Evolutionary conservation across 371 early-diverging fungal species (phyloP).

Genomic region (Choanephora cucurbitarum): DNA sequence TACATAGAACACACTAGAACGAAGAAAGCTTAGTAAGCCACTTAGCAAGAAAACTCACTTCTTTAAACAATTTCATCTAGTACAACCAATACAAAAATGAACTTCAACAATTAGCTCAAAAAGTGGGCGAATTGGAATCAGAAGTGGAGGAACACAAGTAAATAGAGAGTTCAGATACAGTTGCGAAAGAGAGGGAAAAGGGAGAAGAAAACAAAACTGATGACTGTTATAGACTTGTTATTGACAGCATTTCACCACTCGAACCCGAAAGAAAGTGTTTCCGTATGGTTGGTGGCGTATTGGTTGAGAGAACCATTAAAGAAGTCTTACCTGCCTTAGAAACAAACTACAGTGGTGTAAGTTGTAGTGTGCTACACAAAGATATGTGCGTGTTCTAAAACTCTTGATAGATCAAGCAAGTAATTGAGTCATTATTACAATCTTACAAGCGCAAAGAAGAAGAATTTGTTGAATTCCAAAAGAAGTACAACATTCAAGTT

Average conservation of each 20-base stretch:
- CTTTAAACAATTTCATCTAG: constrained; percentile 33
- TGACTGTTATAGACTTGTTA: constrained; percentile 71
- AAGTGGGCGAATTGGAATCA: constrained; percentile 92
- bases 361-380: constrained; percentile 29
- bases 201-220: background rate
- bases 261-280: constrained; percentile 88
- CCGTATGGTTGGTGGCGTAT: constrained; percentile 90
- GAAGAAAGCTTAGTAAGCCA: too few relatives aligned
- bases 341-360: constrained; percentile 85
- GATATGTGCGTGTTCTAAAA: background rate
- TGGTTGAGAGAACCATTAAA: constrained; percentile 90
- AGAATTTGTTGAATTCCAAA: constrained; percentile 84
- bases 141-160: constrained; percentile 96
- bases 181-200: background rate
- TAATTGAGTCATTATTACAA: constrained; percentile 74
- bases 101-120: constrained; percentile 80
- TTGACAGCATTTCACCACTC: constrained; percentile 88
- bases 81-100: constrained; percentile 88
- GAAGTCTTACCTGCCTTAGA: constrained; percentile 91
- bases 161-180: constrained; percentile 1
- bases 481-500: constrained; percentile 78
- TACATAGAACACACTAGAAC: too few relatives aligned
- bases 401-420: constrained; percentile 63
- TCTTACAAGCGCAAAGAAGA: constrained; percentile 89
- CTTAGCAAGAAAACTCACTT: background rate